Base-by-base conservation (phyloP, 2,329 filamentous ascomycete genomes). In the Penicillium sp. region DNA sequence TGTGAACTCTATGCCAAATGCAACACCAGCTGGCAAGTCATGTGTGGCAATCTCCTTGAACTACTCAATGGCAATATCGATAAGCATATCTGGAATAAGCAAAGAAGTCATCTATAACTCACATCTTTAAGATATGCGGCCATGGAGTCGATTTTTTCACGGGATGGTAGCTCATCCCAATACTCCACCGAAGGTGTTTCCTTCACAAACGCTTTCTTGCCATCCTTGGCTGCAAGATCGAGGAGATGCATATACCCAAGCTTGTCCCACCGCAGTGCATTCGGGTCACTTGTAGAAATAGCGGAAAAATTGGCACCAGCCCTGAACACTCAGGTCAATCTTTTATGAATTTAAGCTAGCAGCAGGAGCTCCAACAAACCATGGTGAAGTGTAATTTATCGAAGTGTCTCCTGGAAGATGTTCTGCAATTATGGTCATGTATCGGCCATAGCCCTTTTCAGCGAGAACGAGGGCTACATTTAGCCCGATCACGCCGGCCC, bases 241-340 rank as follows among this genome's bases (percentile, higher is more conserved):
- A 78, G 65, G n/a, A 79, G 65, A 46, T 77, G 66, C 14, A 66
- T 62, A 42, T 79, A 79, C 0, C 76, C 76, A 2, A 69, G 51
- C 1, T 66, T 68, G 50, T 79, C 77, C 76, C 76, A 79, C 29
- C 70, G 71, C 40, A 78, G 57, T 0, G 76, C 76, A 46, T 78
- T 78, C 18, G 64, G 57, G 48, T 78, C 75, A 14, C 61, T 71
- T 22, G 76, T 75, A 0, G 76, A 78, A 43, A 78, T 75, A 38
- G 74, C 75, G 0, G 76, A 79, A 59, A 78, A 78, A 59, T 79
- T 79, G 56, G 73, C 76, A 3, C 76, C 76, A 10, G 76, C 76
- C 74, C 75, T 62, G 18, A 10, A 6, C 4, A 4, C 4, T 26
- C n/a, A 1, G 7, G 18, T 55, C 16, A 55, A 11, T 38, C 8